A percentile compares a stretch with the other conserved stretches of the same genome.
These are phyloP conservation scores for Cinnamomum micranthum DNA, from an alignment of 164 flowering plant genomes.

Conservation along the genomic window DNA sequence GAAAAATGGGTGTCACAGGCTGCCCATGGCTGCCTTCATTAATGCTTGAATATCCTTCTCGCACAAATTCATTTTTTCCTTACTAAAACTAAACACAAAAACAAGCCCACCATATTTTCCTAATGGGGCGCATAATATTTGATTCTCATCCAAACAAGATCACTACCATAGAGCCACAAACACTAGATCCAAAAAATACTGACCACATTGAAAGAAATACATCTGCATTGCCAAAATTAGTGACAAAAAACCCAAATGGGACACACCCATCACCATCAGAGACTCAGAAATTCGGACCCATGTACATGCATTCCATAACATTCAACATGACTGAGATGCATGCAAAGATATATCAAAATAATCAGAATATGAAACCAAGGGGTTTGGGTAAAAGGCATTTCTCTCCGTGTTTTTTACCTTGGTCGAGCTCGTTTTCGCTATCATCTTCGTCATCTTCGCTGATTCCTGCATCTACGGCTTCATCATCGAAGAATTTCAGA, in stretches of 20 bases:
- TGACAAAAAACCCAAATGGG: no score
- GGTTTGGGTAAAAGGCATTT: background rate
- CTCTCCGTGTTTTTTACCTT: slow-evolving; percentile 17
- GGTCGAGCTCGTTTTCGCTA: slow-evolving; percentile 34
- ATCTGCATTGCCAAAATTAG: background rate
- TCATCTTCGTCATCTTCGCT: slow-evolving; percentile 11
- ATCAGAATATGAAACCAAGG: background rate
- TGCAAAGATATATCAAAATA: no score
- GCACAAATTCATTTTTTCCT: no score
- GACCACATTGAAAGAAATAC: background rate
- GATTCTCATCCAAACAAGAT: no score
- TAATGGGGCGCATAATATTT: no score
- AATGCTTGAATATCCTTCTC: no score
- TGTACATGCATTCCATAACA: background rate
- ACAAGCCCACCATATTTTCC: no score
- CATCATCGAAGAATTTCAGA: slow-evolving; percentile 69
- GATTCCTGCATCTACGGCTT: slow-evolving; percentile 40
- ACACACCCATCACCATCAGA: no score
- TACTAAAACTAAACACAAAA: no score
- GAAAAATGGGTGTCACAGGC: no score
- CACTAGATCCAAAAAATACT: background rate
- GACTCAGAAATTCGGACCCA: background rate
- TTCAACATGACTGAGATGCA: background rate
- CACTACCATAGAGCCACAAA: background rate
- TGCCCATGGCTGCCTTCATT: no score